Evolutionary conservation across 345 rosid genomes (phyloP).

Genomic region (Citrus hindsii): DNA sequence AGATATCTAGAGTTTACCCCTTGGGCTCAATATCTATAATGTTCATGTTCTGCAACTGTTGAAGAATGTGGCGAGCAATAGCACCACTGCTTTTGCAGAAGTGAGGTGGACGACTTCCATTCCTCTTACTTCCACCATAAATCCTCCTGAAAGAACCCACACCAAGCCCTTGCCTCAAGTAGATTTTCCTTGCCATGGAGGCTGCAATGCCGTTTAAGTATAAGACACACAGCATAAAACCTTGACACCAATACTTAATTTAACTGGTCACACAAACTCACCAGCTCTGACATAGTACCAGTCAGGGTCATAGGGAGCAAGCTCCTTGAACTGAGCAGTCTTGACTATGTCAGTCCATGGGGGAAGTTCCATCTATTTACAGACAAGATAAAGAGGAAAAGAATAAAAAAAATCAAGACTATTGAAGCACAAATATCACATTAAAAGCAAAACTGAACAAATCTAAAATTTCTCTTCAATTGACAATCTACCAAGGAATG

Average conservation of each 20-base stretch:
- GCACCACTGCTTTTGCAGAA: slow-evolving; percentile 92
- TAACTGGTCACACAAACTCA: slow-evolving; percentile 2
- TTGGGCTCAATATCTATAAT: slow-evolving; percentile 60
- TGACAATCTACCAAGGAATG: neutral
- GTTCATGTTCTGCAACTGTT: slow-evolving; percentile 67
- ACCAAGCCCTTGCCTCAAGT: slow-evolving; percentile 88
- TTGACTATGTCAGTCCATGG: slow-evolving; percentile 87
- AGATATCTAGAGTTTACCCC: slow-evolving; percentile 38
- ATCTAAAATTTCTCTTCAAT: neutral
- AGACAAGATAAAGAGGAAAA: neutral
- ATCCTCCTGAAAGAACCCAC: slow-evolving; percentile 81
- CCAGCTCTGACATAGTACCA: slow-evolving; percentile 89
- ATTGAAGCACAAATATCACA: neutral
- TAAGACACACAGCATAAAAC: neutral
- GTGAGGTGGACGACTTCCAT: slow-evolving; percentile 80
- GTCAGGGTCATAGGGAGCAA: slow-evolving; percentile 90
- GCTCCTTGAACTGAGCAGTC: slow-evolving; percentile 76
- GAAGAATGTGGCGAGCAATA: slow-evolving; percentile 80
- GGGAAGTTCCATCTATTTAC: slow-evolving; percentile 77
- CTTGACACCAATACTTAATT: neutral
- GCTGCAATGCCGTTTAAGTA: slow-evolving; percentile 32
- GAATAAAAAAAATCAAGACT: neutral
- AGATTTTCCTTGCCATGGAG: slow-evolving; percentile 90
- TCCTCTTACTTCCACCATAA: slow-evolving; percentile 86
- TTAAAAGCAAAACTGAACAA: no score